A percentile compares a stretch with the other conserved stretches of the same genome.
Conservation (phyloP, 805 yeast species). For the Candida berthetii region DNA sequence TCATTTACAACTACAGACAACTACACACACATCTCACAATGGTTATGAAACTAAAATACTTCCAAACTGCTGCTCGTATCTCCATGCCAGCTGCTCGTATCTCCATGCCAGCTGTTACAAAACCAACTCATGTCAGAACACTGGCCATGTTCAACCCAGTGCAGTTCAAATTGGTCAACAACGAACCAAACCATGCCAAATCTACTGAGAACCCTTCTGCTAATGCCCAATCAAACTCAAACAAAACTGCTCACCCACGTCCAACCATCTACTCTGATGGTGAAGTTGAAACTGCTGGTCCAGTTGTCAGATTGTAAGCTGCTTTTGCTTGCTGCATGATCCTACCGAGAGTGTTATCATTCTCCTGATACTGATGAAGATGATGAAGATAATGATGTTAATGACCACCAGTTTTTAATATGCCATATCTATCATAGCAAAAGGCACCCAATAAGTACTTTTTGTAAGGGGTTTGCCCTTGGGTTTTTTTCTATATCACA, state of each 20-base stretch:
- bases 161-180: slow-evolving; percentile 16
- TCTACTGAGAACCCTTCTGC: slow-evolving; percentile 4
- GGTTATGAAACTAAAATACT: slow-evolving; percentile 1
- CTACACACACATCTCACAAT: neutral
- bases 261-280: slow-evolving; percentile 23
- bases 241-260: neutral
- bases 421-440: too few species aligned
- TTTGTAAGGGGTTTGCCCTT: too few species aligned
- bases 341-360: too few species aligned
- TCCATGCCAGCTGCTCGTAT: neutral
- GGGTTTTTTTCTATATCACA: too few species aligned
- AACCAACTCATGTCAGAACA: neutral
- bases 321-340: neutral
- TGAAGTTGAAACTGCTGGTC: slow-evolving; percentile 24
- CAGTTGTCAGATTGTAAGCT: slow-evolving; percentile 16
- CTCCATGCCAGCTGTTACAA: neutral
- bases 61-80: slow-evolving; percentile 1
- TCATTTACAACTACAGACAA: neutral
- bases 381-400: too few species aligned
- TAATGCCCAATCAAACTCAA: slow-evolving; percentile 1
- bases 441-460: too few species aligned
- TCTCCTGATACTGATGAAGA: too few species aligned
- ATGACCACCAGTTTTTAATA: too few species aligned
- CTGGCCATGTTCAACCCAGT: slow-evolving; percentile 1
- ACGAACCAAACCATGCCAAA: slow-evolving; percentile 8